A percentile compares a stretch with the other conserved stretches of the same genome.
Evolutionary conservation across 225 moss, liverwort and hornwort species (phyloP).

Genomic region (Pleurozium schreberi): DNA sequence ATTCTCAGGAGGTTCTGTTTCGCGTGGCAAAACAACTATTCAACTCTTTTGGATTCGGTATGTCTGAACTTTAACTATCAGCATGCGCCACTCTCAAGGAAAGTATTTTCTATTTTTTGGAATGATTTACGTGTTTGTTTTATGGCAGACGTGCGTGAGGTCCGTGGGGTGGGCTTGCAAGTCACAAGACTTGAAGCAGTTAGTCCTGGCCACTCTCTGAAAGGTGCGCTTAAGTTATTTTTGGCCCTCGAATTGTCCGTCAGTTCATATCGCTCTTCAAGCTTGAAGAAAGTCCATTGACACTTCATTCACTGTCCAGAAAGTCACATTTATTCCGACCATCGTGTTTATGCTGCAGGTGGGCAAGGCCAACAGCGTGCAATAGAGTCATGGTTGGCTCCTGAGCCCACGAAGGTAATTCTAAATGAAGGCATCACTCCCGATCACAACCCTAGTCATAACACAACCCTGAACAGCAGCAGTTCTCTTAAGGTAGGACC

Average conservation of each 20-base stretch:
- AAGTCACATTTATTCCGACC: not conserved
- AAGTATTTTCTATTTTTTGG: not conserved
- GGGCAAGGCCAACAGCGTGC: conserved; percentile 52
- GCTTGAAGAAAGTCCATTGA: not conserved
- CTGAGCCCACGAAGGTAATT: conserved; percentile 14
- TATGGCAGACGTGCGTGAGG: conserved; percentile 69
- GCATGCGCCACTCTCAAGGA: not conserved
- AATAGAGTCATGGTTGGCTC: conserved; percentile 82
- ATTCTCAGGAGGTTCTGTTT: conserved; percentile 70
- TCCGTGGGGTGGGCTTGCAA: conserved; percentile 95
- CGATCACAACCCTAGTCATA: conserved; percentile 3
- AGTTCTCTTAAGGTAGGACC: not conserved
- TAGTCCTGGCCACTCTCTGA: conserved; percentile 21
- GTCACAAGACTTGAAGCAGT: conserved; percentile 70
- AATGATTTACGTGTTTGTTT: not conserved
- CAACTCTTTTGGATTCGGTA: conserved; percentile 79
- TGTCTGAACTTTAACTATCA: not conserved
- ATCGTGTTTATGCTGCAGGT: conserved; percentile 27
- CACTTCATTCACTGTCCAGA: not conserved
- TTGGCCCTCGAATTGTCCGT: not conserved
- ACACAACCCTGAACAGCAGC: conserved; percentile 4
- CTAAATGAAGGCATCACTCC: conserved; percentile 6
- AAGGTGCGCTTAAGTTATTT: conserved; percentile 30
- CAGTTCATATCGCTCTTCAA: not conserved
- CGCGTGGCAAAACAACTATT: conserved; percentile 76